phyloP scores from a whole-genome alignment of 2,329 filamentous ascomycete species.

The Alternaria gaisen region DNA sequence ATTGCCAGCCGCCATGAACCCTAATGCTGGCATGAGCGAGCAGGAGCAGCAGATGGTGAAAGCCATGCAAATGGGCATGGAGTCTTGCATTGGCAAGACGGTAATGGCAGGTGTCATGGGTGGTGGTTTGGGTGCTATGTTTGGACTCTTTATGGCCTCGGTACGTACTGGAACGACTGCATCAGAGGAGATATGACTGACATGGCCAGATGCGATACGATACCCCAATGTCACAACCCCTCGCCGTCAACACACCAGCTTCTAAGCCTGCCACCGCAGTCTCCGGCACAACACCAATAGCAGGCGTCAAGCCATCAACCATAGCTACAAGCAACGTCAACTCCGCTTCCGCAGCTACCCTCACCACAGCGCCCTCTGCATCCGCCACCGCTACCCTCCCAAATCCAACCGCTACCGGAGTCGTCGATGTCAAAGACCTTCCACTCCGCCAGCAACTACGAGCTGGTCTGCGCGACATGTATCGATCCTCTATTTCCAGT shows the following conservation, averaged over 20 bases:
- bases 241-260: slow-evolving; percentile 42
- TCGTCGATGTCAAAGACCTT: slow-evolving; percentile 65
- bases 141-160: slow-evolving; percentile 97
- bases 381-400: slow-evolving; percentile 73
- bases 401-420: slow-evolving; percentile 49
- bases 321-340: slow-evolving; percentile 8
- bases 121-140: slow-evolving; percentile 90
- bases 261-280: slow-evolving; percentile 53
- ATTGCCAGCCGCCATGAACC: slow-evolving; percentile 41
- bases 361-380: slow-evolving; percentile 43
- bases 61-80: slow-evolving; percentile 82
- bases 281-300: slow-evolving; percentile 31
- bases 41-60: slow-evolving; percentile 61
- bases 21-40: slow-evolving; percentile 51
- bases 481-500: slow-evolving; percentile 77
- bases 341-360: slow-evolving; percentile 11
- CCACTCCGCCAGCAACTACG: slow-evolving; percentile 85
- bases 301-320: slow-evolving; percentile 16
- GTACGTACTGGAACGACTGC: slow-evolving; percentile 62
- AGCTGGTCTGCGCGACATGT: slow-evolving; percentile 94
- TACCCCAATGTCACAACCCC: slow-evolving; percentile 73
- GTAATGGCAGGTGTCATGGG: slow-evolving; percentile 91
- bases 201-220: slow-evolving; percentile 90
- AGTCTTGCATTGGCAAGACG: slow-evolving; percentile 90
- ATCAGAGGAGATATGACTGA: slow-evolving; percentile 1